Evolutionary conservation across 2,329 filamentous ascomycete genomes (phyloP).

Genomic region (Juglanconis sp.): DNA sequence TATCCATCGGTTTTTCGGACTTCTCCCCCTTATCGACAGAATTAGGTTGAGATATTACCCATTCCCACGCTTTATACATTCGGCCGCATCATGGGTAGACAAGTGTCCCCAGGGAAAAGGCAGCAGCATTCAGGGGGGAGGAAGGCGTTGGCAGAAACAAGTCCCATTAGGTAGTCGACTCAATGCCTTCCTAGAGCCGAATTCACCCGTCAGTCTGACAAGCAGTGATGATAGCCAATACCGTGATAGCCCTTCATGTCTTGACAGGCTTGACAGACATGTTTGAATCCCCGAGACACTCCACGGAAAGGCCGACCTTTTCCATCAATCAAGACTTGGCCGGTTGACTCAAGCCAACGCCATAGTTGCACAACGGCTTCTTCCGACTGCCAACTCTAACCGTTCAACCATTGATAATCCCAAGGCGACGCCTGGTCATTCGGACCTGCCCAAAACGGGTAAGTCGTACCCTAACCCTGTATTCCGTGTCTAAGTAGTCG

Average conservation of each 20-base stretch:
- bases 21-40: slow-evolving; percentile 1
- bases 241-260: too few species aligned
- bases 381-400: background rate
- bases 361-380: background rate
- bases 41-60: slow-evolving; percentile 12
- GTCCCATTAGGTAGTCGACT: slow-evolving; percentile 13
- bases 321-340: background rate
- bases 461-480: slow-evolving; percentile 5
- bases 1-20: slow-evolving; percentile 10
- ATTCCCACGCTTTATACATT: slow-evolving; percentile 8
- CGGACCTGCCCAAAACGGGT: background rate
- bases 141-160: slow-evolving; percentile 18
- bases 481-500: background rate
- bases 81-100: slow-evolving; percentile 17
- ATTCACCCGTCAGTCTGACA: background rate
- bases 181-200: slow-evolving; percentile 9
- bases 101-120: slow-evolving; percentile 15
- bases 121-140: slow-evolving; percentile 10
- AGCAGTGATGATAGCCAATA: too few species aligned
- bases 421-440: background rate
- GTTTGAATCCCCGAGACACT: background rate
- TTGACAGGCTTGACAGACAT: too few species aligned
- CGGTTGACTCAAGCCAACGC: background rate
- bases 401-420: background rate
- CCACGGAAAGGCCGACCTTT: background rate